Conservation (phyloP, 352 stramenopile species). For the Globisporangium yorkense region DNA sequence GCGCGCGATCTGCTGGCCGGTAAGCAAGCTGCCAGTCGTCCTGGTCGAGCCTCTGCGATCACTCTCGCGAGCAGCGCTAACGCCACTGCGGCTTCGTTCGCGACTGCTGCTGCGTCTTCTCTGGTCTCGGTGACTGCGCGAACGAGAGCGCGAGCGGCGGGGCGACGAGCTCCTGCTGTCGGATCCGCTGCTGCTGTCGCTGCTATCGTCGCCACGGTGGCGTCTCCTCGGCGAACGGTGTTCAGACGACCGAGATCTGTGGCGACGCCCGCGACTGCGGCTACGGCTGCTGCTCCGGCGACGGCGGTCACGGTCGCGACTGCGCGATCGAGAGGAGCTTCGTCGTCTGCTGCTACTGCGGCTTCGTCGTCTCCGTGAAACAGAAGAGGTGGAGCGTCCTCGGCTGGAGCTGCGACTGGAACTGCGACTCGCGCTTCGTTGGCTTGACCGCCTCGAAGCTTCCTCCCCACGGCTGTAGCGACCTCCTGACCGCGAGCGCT, state of each 20-base stretch:
- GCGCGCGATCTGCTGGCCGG: conserved; percentile 66
- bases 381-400: conserved; percentile 5
- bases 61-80: not conserved
- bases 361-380: conserved; percentile 1
- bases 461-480: conserved; percentile 9
- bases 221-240: conserved; percentile 10
- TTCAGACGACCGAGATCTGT: conserved; percentile 12
- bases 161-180: conserved; percentile 7
- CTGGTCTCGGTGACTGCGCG: conserved; percentile 2
- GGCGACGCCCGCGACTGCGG: conserved; percentile 22
- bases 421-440: conserved; percentile 25
- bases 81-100: not conserved
- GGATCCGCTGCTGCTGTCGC: conserved; percentile 3
- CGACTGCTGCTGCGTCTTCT: conserved; percentile 4
- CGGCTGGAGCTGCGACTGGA: conserved; percentile 30
- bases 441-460: conserved; percentile 9
- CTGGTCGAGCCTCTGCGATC: not conserved
- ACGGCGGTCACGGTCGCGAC: not conserved
- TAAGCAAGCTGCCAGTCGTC: conserved; percentile 28
- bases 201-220: conserved; percentile 8
- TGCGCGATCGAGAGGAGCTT: not conserved
- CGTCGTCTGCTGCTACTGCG: conserved; percentile 19
- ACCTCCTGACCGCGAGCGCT: conserved; percentile 15
- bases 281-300: conserved; percentile 4
- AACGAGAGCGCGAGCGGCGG: conserved; percentile 4